Percentiles rank a stretch among this genome's conserved stretches.
Evolutionary conservation across 1,284 basidiomycete species (phyloP).

Genomic region (Cutaneotrichosporon arboriforme): DNA sequence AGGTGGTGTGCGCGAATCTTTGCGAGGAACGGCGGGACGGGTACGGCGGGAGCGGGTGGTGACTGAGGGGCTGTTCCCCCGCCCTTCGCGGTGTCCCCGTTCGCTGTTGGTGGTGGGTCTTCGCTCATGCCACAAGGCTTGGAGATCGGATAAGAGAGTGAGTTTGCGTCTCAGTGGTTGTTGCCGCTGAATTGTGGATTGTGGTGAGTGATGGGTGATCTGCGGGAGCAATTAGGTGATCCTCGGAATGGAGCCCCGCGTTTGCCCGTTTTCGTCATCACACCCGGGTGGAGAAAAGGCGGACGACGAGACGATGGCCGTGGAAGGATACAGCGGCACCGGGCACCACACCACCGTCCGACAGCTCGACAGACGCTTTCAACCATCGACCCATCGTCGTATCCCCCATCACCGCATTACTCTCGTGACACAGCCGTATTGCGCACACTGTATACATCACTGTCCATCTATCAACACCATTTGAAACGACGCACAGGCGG

Average conservation of each 20-base stretch:
- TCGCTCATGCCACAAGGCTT: neutral
- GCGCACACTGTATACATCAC: too few species aligned
- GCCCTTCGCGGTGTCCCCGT: too few species aligned
- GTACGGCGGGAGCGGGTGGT: neutral
- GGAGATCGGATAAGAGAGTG: neutral
- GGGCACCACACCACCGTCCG: too few species aligned
- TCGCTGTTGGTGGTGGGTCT: neutral
- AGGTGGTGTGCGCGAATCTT: constrained; percentile 18
- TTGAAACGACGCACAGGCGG: too few species aligned
- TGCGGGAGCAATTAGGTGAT: neutral
- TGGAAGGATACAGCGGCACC: neutral
- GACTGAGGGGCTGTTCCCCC: neutral
- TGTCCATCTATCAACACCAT: too few species aligned
- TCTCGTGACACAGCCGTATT: too few species aligned
- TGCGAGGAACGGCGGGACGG: constrained; percentile 24
- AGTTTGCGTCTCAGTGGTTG: constrained; percentile 2
- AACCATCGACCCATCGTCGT: too few species aligned
- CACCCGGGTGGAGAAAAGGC: too few species aligned
- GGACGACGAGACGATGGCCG: neutral
- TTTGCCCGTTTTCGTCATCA: neutral
- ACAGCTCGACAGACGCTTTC: too few species aligned
- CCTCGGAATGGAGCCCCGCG: neutral
- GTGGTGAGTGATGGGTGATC: neutral
- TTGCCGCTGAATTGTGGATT: neutral
- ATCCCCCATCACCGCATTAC: too few species aligned